Base-by-base conservation (phyloP, 306 rosid genomes). In the Cucurbita argyrosperma region DNA sequence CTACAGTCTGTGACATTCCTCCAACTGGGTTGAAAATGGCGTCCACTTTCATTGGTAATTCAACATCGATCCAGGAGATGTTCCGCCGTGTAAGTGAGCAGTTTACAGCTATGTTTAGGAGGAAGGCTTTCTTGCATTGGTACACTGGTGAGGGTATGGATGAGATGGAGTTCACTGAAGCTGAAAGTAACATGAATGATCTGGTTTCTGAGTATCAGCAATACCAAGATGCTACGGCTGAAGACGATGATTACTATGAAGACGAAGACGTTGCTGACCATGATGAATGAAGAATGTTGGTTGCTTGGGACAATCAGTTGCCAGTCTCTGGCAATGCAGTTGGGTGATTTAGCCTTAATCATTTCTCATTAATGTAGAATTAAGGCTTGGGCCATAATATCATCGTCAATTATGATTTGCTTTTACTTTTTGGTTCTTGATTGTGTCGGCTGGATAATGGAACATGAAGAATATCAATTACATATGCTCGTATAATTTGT, bases 1-100 rank as follows among this genome's bases (percentile, higher is more conserved):
- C 87, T 0, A 84, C 87, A 5, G 85, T 84, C 0, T 84, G 87
- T 84, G 87, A 84, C 30, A 84, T 84, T 18, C 87, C 87, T 1
- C 87, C 87, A 0, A 81, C 85, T 0, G 87, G 85, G 18, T 77
- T 84, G 83, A 84, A 84, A 80, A 84, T 84, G 87, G 87, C 87
- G 0, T 84, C 85, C 0, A 84, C 87, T 0, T 84, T 84, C 71
- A 81, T 84, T 6, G 87, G 87, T 7, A 84, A 82, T 49, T 82
- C 85, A 0, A 82, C 85, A 1, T 82, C 85, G 0, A 82, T 82
- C 15, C 85, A 82, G 66, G 82, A 82, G 51, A 82, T 82, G 85
- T 82, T 82, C 58, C 70, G 85, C 0, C 69, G 85, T 11, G 85
- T 82, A 37, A 82, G 85, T 1, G 85, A 82, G 80, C 85, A 82